These are phyloP conservation scores for Nakazawaea pomicola DNA, from an alignment of 805 yeast genomes.

Conservation along the genomic window DNA sequence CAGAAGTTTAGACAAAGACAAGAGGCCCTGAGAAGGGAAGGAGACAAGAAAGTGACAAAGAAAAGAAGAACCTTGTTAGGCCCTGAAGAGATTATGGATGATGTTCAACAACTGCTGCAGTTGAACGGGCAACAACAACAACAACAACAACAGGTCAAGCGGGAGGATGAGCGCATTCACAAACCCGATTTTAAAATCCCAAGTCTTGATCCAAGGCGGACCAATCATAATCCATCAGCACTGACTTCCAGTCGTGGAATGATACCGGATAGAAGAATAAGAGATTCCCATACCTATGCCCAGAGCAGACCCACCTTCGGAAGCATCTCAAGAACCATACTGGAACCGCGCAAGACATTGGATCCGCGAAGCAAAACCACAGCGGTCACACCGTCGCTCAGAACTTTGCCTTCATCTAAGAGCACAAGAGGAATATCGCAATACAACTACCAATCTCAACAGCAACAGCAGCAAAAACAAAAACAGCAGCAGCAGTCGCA, in stretches of 20 bases:
- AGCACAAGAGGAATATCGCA: too few species aligned
- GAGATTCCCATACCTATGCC: too few species aligned
- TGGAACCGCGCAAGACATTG: constrained; percentile 2
- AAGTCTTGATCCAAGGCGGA: constrained; percentile 5
- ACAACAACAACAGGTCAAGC: too few species aligned
- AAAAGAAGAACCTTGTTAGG: constrained; percentile 12
- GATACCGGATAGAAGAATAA: neutral
- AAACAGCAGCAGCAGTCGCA: neutral
- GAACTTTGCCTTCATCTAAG: too few species aligned
- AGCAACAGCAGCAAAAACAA: neutral
- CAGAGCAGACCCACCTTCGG: too few species aligned
- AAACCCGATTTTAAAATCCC: neutral
- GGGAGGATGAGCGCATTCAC: neutral
- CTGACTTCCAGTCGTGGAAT: too few species aligned
- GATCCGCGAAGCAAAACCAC: neutral
- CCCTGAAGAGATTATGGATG: constrained; percentile 8
- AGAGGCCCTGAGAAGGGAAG: too few species aligned
- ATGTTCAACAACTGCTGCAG: neutral
- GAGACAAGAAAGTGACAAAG: constrained; percentile 5
- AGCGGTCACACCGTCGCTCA: neutral
- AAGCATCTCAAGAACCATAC: too few species aligned
- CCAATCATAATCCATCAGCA: too few species aligned
- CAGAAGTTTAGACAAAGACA: too few species aligned
- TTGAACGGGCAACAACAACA: too few species aligned
- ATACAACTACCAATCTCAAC: too few species aligned